Evolutionary conservation across 2,329 filamentous ascomycete genomes (phyloP), one percentile per base, ranked within the genome.

Genomic region (Sarocladium strictum): DNA sequence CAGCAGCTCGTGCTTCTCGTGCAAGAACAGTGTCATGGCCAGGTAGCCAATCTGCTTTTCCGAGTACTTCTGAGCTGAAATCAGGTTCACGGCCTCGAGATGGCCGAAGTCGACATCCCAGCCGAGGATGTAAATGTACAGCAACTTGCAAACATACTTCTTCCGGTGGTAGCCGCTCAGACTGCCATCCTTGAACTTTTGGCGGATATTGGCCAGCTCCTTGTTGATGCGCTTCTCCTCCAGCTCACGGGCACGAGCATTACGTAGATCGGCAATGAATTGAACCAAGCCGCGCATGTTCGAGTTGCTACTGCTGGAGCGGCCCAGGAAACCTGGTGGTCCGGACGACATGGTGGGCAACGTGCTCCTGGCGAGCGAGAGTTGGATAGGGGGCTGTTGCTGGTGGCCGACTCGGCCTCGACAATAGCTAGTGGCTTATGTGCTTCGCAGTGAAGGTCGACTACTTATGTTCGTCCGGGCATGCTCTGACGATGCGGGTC

Each of bases 211-310:
- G 68, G 94, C 94, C 70, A 99, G 76, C 76, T 99, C 94, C 77
- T 99, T 99, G 73, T 99, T 99, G 76, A 99, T 97, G 68, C 94
- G 84, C 80, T 99, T 99, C 78, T 99, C 94, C 71, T 99, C 94
- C 59, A 99, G 76, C 70, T 99, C 94, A 58, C 95, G 84, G 47
- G 95, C 94, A 70, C 94, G 83, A 54, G 94, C 94, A 71, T 99
- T 99, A 68, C 94, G 81, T 65, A 99, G 72, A 70, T 99, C 94
- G 58, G 94, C 94, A 69, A 99, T 99, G 76, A 99, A 99, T 69
- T 97, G 95, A 49, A 99, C 94, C 62, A 99, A 78, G 26, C 94
- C 93, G 62, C 84, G 81, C 84, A 87, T 87, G 66, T 86, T 86
- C 38, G 83, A 77, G 68, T 81, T 85, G 68, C 76, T 83, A 63